Evolutionary conservation across 495 filamentous ascomycete species (phyloP).

Genomic region (Barbatosphaeria neglecta): DNA sequence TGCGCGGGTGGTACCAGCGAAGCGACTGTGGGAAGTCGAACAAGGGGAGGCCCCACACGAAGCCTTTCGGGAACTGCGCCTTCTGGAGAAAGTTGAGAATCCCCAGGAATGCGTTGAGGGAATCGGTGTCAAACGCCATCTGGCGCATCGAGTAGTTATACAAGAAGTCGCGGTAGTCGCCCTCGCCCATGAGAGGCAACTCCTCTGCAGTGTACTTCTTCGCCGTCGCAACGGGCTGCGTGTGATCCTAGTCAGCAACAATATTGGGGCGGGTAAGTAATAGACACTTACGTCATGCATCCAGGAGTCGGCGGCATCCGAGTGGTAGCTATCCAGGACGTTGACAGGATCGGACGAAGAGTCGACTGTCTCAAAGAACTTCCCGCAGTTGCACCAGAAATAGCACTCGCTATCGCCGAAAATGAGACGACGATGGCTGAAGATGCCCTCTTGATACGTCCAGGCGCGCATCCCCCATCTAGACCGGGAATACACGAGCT

Average conservation of each 20-base stretch:
- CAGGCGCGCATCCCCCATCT: conserved; percentile 8
- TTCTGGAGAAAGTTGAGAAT: conserved; percentile 1
- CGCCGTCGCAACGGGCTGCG: neutral
- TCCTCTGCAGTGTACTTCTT: neutral
- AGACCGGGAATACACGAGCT: neutral
- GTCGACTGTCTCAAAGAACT: neutral
- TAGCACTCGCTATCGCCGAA: conserved; percentile 5
- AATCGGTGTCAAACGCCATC: conserved; percentile 8
- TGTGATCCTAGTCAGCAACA: neutral
- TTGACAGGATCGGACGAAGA: neutral
- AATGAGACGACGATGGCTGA: conserved; percentile 3
- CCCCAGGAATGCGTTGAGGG: conserved; percentile 7
- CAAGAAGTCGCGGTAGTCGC: neutral
- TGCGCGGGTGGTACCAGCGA: conserved; percentile 7
- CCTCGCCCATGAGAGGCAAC: neutral
- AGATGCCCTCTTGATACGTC: conserved; percentile 8
- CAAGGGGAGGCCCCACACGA: conserved; percentile 11
- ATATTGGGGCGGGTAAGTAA: neutral
- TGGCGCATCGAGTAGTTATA: conserved; percentile 6
- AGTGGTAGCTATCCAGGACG: neutral
- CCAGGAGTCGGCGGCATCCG: neutral
- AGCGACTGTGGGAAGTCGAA: neutral
- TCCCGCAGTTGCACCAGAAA: conserved; percentile 1
- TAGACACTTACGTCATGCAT: neutral
- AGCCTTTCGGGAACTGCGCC: conserved; percentile 1